A percentile compares a stretch with the other conserved stretches of the same genome.
These are phyloP conservation scores for Salinomyces thailandicus DNA, from an alignment of 2,329 filamentous ascomycete species.

Conservation along the genomic window DNA sequence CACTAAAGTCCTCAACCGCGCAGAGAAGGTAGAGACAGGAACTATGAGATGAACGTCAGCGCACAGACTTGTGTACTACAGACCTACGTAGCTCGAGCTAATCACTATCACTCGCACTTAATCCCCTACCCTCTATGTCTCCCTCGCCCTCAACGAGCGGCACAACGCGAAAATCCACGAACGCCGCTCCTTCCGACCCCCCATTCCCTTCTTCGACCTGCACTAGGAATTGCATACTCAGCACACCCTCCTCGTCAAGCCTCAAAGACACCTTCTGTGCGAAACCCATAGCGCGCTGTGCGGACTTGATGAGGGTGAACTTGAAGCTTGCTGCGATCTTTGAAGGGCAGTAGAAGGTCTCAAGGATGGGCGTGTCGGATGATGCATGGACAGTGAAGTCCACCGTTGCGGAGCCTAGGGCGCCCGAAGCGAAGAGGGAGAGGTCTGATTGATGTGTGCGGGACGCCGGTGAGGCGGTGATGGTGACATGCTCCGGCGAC, in stretches of 20 bases:
- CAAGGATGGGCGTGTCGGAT: constrained; percentile 43
- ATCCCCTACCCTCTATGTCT: constrained; percentile 17
- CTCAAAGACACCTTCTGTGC: constrained; percentile 87
- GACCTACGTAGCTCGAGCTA: no score
- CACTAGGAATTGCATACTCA: constrained; percentile 94
- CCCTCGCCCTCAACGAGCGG: constrained; percentile 57
- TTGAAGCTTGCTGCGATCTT: constrained; percentile 64
- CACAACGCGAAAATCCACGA: constrained; percentile 75
- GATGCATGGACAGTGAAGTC: constrained; percentile 39
- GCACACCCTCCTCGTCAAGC: constrained; percentile 76
- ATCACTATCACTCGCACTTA: neutral
- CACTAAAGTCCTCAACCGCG: no score
- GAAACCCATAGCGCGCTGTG: constrained; percentile 82
- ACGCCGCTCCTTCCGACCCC: constrained; percentile 41
- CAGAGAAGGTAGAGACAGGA: no score
- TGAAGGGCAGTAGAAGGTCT: constrained; percentile 57
- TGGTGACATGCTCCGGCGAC: constrained; percentile 46
- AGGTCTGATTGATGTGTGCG: constrained; percentile 34
- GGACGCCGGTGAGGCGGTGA: constrained; percentile 33
- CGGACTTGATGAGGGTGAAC: constrained; percentile 75
- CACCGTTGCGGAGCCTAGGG: constrained; percentile 50
- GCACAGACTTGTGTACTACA: no score
- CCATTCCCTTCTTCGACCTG: constrained; percentile 51
- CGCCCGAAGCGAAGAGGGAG: constrained; percentile 56
- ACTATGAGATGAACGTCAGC: no score